Evolutionary conservation across 805 yeast species (phyloP).

Genomic region (Ogataea dorogensis): DNA sequence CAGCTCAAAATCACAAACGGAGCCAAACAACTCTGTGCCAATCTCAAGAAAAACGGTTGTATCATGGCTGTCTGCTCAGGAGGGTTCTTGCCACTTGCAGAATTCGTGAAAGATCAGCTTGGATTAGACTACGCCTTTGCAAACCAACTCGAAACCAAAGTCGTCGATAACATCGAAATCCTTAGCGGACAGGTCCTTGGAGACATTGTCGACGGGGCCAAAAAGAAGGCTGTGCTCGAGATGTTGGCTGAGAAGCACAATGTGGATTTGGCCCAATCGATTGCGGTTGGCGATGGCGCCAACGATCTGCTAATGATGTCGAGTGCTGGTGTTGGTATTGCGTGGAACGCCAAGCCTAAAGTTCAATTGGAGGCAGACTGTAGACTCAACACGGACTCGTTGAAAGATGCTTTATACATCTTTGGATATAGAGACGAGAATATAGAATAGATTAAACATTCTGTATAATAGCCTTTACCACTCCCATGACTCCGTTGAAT

Average conservation of each 20-base stretch:
- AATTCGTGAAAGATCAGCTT: conserved; percentile 62
- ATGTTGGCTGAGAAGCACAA: conserved; percentile 57
- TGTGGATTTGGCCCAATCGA: conserved; percentile 51
- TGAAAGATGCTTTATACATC: conserved; percentile 76
- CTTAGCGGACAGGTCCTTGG: conserved; percentile 81
- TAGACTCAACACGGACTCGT: conserved; percentile 67
- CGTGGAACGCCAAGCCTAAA: conserved; percentile 96
- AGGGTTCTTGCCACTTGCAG: conserved; percentile 89
- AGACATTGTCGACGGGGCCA: conserved; percentile 79
- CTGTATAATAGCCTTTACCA: conserved; percentile 4
- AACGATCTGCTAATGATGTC: conserved; percentile 93
- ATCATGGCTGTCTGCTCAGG: conserved; percentile 89
- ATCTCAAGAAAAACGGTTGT: conserved; percentile 59
- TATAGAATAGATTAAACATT: conserved; percentile 30
- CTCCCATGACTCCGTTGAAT: conserved; percentile 84
- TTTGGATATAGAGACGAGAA: conserved; percentile 69
- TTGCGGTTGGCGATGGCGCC: conserved; percentile 97
- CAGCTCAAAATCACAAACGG: conserved; percentile 82
- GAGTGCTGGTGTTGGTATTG: conserved; percentile 88
- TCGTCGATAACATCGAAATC: conserved; percentile 40
- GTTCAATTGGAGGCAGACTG: conserved; percentile 86
- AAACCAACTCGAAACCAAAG: conserved; percentile 55
- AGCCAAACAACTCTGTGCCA: conserved; percentile 65
- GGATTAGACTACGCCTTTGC: conserved; percentile 88
- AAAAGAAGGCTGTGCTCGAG: conserved; percentile 70